Percentiles rank a stretch among this genome's conserved stretches.
These are phyloP conservation scores for Babesia divergens DNA, from an alignment of 169 alveolate species.

Conservation along the genomic window DNA sequence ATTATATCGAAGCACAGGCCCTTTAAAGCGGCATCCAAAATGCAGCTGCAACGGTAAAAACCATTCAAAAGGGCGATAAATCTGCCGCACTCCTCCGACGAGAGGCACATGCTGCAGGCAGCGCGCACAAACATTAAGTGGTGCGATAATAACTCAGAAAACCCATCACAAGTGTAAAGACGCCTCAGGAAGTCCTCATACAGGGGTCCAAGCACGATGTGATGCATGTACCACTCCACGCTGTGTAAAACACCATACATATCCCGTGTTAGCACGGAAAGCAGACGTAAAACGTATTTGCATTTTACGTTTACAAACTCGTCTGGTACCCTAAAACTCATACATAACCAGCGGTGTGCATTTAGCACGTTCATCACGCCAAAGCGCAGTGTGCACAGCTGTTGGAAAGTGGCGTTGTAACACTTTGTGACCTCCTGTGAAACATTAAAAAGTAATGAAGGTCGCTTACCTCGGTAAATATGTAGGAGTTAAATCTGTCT, in stretches of 20 bases:
- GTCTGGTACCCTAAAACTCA: neutral
- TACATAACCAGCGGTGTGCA: neutral
- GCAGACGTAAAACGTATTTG: neutral
- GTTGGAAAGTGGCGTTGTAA: constrained; percentile 9
- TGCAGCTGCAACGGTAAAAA: neutral
- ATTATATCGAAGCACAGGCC: neutral
- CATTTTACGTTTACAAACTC: neutral
- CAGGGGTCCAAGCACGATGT: neutral
- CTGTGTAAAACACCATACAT: neutral
- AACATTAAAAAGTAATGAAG: neutral
- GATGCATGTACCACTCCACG: constrained; percentile 17
- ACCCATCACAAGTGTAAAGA: neutral
- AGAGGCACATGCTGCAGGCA: neutral
- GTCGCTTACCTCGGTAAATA: constrained; percentile 31
- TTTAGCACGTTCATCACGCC: neutral
- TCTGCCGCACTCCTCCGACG: neutral
- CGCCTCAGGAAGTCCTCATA: neutral
- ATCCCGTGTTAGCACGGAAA: neutral
- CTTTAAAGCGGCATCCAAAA: neutral
- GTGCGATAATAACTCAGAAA: neutral
- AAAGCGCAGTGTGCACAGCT: constrained; percentile 13
- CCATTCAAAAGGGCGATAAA: neutral
- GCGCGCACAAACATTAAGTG: neutral
- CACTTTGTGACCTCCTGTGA: neutral
- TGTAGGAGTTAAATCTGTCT: neutral